These are phyloP conservation scores for Chernovozyma sophiae-reginae DNA, from an alignment of 1,139 yeast species.

Conservation along the genomic window DNA sequence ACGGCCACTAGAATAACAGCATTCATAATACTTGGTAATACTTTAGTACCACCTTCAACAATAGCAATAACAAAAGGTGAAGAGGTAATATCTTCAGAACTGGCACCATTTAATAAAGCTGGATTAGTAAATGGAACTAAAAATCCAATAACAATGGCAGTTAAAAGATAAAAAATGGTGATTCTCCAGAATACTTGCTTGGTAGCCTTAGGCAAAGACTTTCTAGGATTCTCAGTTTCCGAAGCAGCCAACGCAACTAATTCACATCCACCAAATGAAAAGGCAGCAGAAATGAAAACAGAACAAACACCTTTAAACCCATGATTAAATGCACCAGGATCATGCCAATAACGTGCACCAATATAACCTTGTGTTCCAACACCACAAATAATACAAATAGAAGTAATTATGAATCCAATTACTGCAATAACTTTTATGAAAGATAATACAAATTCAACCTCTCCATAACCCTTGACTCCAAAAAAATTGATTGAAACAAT, in stretches of 20 bases:
- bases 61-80: conserved; percentile 44
- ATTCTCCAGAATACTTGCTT: conserved; percentile 75
- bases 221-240: conserved; percentile 69
- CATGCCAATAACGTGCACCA: conserved; percentile 38
- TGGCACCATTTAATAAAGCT: conserved; percentile 30
- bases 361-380: conserved; percentile 40
- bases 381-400: conserved; percentile 39
- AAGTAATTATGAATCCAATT: conserved; percentile 38
- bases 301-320: conserved; percentile 78
- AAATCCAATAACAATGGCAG: conserved; percentile 44
- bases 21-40: conserved; percentile 49
- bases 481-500: conserved; percentile 37
- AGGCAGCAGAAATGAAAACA: conserved; percentile 84
- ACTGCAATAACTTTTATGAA: conserved; percentile 42
- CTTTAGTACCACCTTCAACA: conserved; percentile 34
- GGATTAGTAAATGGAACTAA: conserved; percentile 40
- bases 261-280: conserved; percentile 82
- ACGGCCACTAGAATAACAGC: conserved; percentile 50
- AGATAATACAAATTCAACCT: conserved; percentile 39
- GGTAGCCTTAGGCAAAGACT: conserved; percentile 67
- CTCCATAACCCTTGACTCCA: conserved; percentile 46
- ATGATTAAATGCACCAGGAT: conserved; percentile 47
- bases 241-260: conserved; percentile 80
- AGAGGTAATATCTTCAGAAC: conserved; percentile 28
- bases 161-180: conserved; percentile 50